Evolutionary conservation across 2,329 filamentous ascomycete species (phyloP).

Genomic region (Trichoderma arundinaceum): DNA sequence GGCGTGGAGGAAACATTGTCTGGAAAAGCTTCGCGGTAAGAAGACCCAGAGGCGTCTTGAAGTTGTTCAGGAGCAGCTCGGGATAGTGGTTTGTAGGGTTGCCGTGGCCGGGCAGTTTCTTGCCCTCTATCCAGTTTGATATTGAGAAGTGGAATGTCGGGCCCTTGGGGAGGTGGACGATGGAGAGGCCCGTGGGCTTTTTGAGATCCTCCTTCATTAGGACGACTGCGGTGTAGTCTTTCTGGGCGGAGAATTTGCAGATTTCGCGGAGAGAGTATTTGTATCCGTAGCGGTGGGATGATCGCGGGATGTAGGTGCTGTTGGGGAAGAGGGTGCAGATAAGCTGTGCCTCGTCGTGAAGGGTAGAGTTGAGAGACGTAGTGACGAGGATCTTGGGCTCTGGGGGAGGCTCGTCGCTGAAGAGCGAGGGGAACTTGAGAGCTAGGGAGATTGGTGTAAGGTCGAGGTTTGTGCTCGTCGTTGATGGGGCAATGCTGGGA

Average conservation of each 20-base stretch:
- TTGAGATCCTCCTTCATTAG: constrained; percentile 91
- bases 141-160: constrained; percentile 94
- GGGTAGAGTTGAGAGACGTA: constrained; percentile 84
- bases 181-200: constrained; percentile 77
- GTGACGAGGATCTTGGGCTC: constrained; percentile 89
- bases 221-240: constrained; percentile 82
- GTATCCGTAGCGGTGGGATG: constrained; percentile 80
- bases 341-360: constrained; percentile 81
- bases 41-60: constrained; percentile 89
- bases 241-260: constrained; percentile 78
- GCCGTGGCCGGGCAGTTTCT: constrained; percentile 84
- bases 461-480: constrained; percentile 67
- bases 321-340: constrained; percentile 86
- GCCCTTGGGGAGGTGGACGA: constrained; percentile 82
- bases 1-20: constrained; percentile 67
- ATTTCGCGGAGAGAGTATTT: constrained; percentile 95
- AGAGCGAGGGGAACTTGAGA: constrained; percentile 67
- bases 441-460: constrained; percentile 65
- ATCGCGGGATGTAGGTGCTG: constrained; percentile 83
- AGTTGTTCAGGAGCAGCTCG: constrained; percentile 90
- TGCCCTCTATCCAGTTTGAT: constrained; percentile 87
- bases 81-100: constrained; percentile 90
- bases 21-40: constrained; percentile 83
- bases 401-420: constrained; percentile 62
- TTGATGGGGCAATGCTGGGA: constrained; percentile 61